Base-by-base conservation (phyloP, 2,329 filamentous ascomycete genomes). In the Lasiodiplodia sp. region DNA sequence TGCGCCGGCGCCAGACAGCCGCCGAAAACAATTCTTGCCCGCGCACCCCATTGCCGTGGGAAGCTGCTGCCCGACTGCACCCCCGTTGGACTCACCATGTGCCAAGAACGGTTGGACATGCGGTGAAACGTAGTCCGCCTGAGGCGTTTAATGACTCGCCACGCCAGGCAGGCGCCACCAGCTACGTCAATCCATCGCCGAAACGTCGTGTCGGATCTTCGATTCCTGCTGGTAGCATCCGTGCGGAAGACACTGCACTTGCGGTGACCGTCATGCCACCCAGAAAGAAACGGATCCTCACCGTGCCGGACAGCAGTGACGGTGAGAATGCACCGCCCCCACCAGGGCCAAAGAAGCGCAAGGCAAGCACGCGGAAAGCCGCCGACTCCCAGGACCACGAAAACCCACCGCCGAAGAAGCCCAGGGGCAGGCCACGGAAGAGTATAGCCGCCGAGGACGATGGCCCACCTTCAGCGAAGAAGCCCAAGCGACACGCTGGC, bases 381-480 rank as follows among this genome's bases (percentile, higher is more conserved):
- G 47, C 37, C 47, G 60, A 64, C 47, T 44, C 21, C 2, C 44
- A 51, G 31, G 53, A 57, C 28, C 31, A 49, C 3, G 55, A 53
- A 10, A 55, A 10, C 40, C 53, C 55, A 16, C 53, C 65, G 55
- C 44, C 65, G 11, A 67, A 60, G 23, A 60, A 67, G 34, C 65
- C 65, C 40, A 67, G 55, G 34, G 55, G 55, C n/a, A 67, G 65
- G 53, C 65, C 53, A 14, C 65, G 65, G 44, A 67, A 67, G 55
- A 60, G 65, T 23, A 31, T 25, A 14, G 40, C n/a, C 21, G 7
- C 31, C 12, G 65, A 60, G 1, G 65, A 53, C 6, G 65, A 40
- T 34, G 64, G n/a, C 12, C 40, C 49, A 8, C 28, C 44, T 16
- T 31, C 66, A 18, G 44, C 57, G 12, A 28, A 53, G 38, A 68